A percentile compares a stretch with the other conserved stretches of the same genome.
phyloP scores from a whole-genome alignment of 768 basidiomycete genomes.

The Austroboletus festivus region DNA sequence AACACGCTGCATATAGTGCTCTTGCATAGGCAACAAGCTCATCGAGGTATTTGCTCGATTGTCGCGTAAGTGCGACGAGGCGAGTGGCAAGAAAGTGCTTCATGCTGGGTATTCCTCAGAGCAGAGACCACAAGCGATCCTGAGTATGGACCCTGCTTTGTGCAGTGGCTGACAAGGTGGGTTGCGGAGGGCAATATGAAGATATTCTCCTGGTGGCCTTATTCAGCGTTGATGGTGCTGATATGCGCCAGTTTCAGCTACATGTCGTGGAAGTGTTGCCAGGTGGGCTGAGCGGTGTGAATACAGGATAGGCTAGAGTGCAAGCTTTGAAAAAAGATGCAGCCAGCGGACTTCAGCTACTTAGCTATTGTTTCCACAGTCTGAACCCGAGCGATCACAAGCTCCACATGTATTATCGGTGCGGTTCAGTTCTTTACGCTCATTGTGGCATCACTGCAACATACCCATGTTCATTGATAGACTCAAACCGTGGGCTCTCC shows the following conservation, averaged over 20 bases:
- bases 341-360: too few relatives aligned
- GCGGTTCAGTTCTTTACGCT: too few relatives aligned
- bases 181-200: constrained; percentile 18
- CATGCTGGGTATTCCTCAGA: constrained; percentile 6
- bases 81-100: neutral
- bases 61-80: neutral
- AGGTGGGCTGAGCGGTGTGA: constrained; percentile 34
- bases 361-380: too few relatives aligned
- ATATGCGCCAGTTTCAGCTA: constrained; percentile 25
- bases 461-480: too few relatives aligned
- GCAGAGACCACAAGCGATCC: neutral
- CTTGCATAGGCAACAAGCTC: constrained; percentile 31
- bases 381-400: too few relatives aligned
- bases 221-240: neutral
- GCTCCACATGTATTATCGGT: too few relatives aligned
- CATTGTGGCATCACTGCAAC: too few relatives aligned
- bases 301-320: constrained; percentile 26
- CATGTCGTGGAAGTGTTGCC: constrained; percentile 38
- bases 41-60: neutral
- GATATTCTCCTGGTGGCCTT: neutral
- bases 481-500: too few relatives aligned
- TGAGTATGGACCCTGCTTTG: constrained; percentile 10
- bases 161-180: constrained; percentile 12
- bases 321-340: too few relatives aligned
- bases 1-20: constrained; percentile 26